Evolutionary conservation across 2,329 filamentous ascomycete genomes (phyloP).

Genomic region (Monosporascus sp.): DNA sequence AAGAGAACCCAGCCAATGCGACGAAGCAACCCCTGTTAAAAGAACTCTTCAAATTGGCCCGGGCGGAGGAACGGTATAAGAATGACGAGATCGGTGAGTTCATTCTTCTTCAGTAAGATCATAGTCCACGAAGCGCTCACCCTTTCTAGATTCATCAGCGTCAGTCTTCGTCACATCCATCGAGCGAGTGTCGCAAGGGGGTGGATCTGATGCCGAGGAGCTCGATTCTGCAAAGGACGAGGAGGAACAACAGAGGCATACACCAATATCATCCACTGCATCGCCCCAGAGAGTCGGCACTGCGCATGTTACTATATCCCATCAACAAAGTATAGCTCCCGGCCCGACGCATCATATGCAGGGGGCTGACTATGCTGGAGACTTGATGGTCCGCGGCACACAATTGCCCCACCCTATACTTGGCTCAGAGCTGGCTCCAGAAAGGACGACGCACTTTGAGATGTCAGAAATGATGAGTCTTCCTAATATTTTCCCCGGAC

Average conservation of each 20-base stretch:
- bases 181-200: constrained; percentile 44
- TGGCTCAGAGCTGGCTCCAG: constrained; percentile 34
- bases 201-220: constrained; percentile 43
- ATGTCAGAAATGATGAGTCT: constrained; percentile 29
- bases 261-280: constrained; percentile 27
- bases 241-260: constrained; percentile 31
- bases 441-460: constrained; percentile 28
- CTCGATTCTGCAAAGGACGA: constrained; percentile 36
- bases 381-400: constrained; percentile 38
- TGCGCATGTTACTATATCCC: constrained; percentile 29
- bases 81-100: constrained; percentile 52
- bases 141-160: constrained; percentile 33
- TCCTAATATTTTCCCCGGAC: constrained; percentile 38
- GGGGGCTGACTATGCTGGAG: constrained; percentile 16
- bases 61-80: constrained; percentile 48
- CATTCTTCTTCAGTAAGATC: neutral
- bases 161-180: constrained; percentile 45
- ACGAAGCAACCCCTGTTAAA: constrained; percentile 50
- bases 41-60: constrained; percentile 58
- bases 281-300: constrained; percentile 30
- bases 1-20: constrained; percentile 45
- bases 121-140: constrained; percentile 6
- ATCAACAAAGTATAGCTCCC: constrained; percentile 30
- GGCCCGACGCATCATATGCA: constrained; percentile 23
- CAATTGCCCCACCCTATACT: constrained; percentile 38